Evolutionary conservation across 306 rosid genomes (phyloP).

Genomic region (Fagus crenata): DNA sequence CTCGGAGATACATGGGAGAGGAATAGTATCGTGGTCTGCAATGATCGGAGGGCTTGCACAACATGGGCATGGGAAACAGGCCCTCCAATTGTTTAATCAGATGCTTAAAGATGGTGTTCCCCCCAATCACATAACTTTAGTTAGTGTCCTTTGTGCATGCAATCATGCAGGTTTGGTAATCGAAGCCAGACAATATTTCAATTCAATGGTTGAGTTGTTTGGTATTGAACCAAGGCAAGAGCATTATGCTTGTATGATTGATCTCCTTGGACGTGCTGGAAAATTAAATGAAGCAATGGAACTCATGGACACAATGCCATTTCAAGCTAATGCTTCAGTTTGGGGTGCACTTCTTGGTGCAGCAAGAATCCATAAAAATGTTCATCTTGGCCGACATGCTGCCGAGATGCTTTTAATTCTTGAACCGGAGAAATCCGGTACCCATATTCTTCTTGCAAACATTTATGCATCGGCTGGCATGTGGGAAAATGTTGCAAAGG

Average conservation of each 20-base stretch:
- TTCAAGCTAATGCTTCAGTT: constrained; percentile 67
- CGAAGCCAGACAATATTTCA: constrained; percentile 69
- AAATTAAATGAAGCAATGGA: constrained; percentile 74
- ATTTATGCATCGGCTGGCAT: constrained; percentile 79
- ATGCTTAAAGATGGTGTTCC: constrained; percentile 67
- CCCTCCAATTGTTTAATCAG: constrained; percentile 69
- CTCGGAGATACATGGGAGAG: constrained; percentile 73
- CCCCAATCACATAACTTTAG: constrained; percentile 84
- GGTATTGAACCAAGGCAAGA: constrained; percentile 76
- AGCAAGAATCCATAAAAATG: constrained; percentile 79
- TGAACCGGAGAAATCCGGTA: constrained; percentile 89
- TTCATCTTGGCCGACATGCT: constrained; percentile 68
- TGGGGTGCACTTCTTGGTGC: constrained; percentile 99
- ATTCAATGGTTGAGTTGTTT: constrained; percentile 65
- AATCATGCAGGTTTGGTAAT: constrained; percentile 83
- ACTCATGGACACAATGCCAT: constrained; percentile 70
- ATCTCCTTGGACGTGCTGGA: constrained; percentile 87
- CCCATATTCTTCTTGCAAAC: constrained; percentile 86
- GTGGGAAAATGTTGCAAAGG: constrained; percentile 79
- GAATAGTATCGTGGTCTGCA: constrained; percentile 92
- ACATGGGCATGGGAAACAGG: constrained; percentile 79
- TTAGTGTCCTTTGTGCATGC: constrained; percentile 88
- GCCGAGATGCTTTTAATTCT: constrained; percentile 74
- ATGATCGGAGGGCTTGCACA: constrained; percentile 97
- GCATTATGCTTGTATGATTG: constrained; percentile 96